Evolutionary conservation across 306 rosid genomes (phyloP).

Genomic region (Acacia acuminata): DNA sequence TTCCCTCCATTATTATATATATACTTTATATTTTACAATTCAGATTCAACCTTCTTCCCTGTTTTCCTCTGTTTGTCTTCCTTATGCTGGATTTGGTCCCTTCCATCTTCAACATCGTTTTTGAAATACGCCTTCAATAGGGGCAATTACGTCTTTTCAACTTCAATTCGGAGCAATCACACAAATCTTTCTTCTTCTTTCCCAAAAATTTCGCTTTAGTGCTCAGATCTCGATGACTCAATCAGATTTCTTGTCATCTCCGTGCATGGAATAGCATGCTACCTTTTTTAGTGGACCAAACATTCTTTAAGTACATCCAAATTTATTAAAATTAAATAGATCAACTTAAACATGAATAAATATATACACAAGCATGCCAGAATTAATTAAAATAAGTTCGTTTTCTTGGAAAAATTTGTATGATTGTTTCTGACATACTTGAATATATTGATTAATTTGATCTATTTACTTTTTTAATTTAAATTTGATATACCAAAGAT

Average conservation of each 20-base stretch:
- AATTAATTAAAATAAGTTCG: background rate
- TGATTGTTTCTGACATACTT: background rate
- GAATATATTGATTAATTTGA: background rate
- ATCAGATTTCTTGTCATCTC: background rate
- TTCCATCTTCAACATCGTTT: background rate
- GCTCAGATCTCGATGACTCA: background rate
- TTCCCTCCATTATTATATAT: background rate
- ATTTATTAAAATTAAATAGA: background rate
- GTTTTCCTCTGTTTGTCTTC: conserved; percentile 56
- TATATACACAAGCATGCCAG: background rate
- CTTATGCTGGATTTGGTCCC: conserved; percentile 24
- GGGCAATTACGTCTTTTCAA: conserved; percentile 33
- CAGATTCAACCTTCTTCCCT: conserved; percentile 34
- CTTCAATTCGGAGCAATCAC: conserved; percentile 21
- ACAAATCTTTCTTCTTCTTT: conserved; percentile 36
- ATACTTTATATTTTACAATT: conserved; percentile 19
- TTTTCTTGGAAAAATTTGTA: background rate
- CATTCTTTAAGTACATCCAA: background rate
- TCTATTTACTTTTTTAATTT: background rate
- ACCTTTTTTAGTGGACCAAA: conserved; percentile 34
- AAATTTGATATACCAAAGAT: background rate
- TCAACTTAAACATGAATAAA: background rate
- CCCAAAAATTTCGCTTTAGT: conserved; percentile 42
- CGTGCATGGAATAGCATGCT: conserved; percentile 13
- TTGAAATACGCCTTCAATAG: background rate